Evolutionary conservation across 1,284 basidiomycete genomes (phyloP), one percentile per base, ranked within the genome.

Genomic region (Afroboletus lepidellus): DNA sequence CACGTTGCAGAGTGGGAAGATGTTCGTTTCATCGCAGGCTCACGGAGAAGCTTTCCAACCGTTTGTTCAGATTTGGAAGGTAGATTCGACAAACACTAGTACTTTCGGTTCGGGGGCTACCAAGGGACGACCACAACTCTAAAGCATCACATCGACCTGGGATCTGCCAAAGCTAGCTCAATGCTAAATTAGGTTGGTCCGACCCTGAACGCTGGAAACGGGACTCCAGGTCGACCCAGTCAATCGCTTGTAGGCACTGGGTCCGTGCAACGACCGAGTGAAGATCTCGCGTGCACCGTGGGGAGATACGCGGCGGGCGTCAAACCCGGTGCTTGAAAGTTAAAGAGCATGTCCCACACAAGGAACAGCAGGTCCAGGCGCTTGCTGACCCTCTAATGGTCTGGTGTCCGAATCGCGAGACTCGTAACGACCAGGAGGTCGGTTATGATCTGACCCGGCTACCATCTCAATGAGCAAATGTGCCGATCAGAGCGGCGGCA

Each of bases 371-470:
- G 15, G 33, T 24, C 8, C 12, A n/a, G 36, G 43, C 45, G 33
- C 58, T 46, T 27, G 39, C n/a, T 20, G 12, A 24, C 32, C 24
- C 36, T 18, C 8, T 48, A 65, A 46, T 61, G 36, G 34, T 32
- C 46, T 8, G 62, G 55, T 2, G 46, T 65, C 37, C 62, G 57
- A 41, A 68, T 55, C n/a, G 65, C 62, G 25, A 66, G 60, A 38
- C 48, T 58, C 8, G 65, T 65, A 33, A 62, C 65, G 2, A 69
- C 61, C 24, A 66, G 27, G 20, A 65, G 50, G 39, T 67, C 59
- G 8, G 38, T 51, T 62, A 67, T 60, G 36, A 51, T 56, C 29
- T 53, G 64, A 21, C 61, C 63, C 2, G 51, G 39, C 64, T 68
- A 46, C 18, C 8, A 51, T 27, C 5, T 13, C 5, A 36, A 36